phyloP scores from a whole-genome alignment of 2,329 filamentous ascomycete genomes.

The Penicillium sp. region DNA sequence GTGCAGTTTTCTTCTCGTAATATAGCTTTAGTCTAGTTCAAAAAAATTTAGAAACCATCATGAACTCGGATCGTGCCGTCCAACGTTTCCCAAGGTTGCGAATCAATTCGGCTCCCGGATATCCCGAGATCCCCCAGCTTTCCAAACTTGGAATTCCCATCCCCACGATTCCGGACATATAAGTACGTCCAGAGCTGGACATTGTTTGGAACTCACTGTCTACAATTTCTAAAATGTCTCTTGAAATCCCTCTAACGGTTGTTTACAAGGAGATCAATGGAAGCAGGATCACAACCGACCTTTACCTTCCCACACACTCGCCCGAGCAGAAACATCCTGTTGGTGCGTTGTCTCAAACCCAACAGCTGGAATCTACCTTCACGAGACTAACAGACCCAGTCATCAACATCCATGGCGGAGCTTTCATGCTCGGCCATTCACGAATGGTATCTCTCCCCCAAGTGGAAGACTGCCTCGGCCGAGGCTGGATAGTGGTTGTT shows the following conservation, averaged over 20 bases:
- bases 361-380: background rate
- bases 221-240: constrained; percentile 7
- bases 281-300: constrained; percentile 27
- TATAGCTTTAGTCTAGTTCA: background rate
- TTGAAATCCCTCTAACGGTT: constrained; percentile 17
- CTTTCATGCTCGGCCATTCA: constrained; percentile 46
- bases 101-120: constrained; percentile 2
- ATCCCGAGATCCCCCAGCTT: constrained; percentile 11
- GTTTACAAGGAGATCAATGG: constrained; percentile 25
- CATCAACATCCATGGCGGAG: constrained; percentile 49
- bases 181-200: background rate
- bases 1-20: background rate
- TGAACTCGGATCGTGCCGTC: background rate
- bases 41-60: background rate
- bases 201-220: no score
- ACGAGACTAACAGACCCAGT: constrained; percentile 26
- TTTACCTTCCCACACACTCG: constrained; percentile 25
- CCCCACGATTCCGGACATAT: constrained; percentile 2
- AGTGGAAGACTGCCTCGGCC: constrained; percentile 38
- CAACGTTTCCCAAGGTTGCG: background rate
- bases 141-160: constrained; percentile 1
- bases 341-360: constrained; percentile 16
- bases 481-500: constrained; percentile 43
- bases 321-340: constrained; percentile 22
- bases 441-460: constrained; percentile 43